A percentile compares a stretch with the other conserved stretches of the same genome.
Evolutionary conservation across 768 basidiomycete species (phyloP).

Genomic region (Russula ochroleuca): DNA sequence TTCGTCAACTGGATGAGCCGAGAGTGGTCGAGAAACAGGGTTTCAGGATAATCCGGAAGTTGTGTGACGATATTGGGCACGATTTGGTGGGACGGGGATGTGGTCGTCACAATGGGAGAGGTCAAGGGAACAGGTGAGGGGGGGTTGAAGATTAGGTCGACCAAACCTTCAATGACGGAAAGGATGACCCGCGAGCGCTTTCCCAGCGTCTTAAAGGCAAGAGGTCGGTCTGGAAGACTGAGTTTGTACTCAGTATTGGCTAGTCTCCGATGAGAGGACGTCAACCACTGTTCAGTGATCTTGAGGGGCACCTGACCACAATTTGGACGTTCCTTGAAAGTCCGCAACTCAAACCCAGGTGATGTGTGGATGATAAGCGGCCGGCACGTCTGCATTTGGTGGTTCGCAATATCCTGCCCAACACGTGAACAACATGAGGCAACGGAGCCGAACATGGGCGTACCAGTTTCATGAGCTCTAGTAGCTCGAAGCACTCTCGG

Average conservation of each 20-base stretch:
- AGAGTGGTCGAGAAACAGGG: slow-evolving; percentile 70
- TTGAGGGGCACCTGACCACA: slow-evolving; percentile 28
- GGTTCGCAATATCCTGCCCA: slow-evolving; percentile 88
- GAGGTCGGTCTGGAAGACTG: slow-evolving; percentile 42
- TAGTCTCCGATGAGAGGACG: slow-evolving; percentile 23
- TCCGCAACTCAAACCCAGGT: slow-evolving; percentile 72
- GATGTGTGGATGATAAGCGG: slow-evolving; percentile 83
- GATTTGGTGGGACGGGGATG: slow-evolving; percentile 32
- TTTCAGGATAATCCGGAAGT: slow-evolving; percentile 62
- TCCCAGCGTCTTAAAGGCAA: slow-evolving; percentile 33
- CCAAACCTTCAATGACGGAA: slow-evolving; percentile 49
- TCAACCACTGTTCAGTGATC: slow-evolving; percentile 27
- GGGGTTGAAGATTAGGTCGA: slow-evolving; percentile 62
- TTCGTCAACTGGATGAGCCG: slow-evolving; percentile 61
- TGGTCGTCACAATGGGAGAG: slow-evolving; percentile 34
- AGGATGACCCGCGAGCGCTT: slow-evolving; percentile 26
- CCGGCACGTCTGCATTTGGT: slow-evolving; percentile 88
- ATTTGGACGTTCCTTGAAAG: slow-evolving; percentile 59
- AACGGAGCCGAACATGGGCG: slow-evolving; percentile 35
- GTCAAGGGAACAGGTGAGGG: slow-evolving; percentile 38
- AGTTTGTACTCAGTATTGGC: slow-evolving; percentile 18
- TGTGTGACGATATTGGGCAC: slow-evolving; percentile 32
- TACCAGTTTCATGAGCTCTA: slow-evolving; percentile 94
- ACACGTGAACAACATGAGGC: slow-evolving; percentile 28
- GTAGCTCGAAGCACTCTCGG: slow-evolving; percentile 79